A percentile compares a stretch with the other conserved stretches of the same genome.
Evolutionary conservation across 73 alveolate species (phyloP).

Genomic region (Paramecium octaurelia): DNA sequence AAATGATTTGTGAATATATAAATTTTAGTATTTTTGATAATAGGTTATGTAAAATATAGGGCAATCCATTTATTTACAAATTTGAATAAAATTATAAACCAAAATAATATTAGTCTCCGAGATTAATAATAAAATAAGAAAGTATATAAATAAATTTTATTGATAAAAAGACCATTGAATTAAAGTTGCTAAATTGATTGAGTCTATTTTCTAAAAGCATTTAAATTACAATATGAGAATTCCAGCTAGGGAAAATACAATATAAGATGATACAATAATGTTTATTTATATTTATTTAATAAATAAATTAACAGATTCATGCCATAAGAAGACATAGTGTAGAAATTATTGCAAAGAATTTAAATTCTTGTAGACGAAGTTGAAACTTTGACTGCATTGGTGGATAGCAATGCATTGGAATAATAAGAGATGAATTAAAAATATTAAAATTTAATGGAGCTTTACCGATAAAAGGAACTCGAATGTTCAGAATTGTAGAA

Average conservation of each 20-base stretch:
- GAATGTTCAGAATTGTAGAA: neutral
- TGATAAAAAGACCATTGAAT: neutral
- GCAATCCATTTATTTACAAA: no score
- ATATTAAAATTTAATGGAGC: constrained; percentile 4
- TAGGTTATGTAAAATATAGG: neutral
- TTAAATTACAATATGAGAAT: neutral
- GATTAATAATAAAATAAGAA: neutral
- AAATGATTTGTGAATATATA: neutral
- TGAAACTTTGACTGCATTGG: constrained; percentile 1
- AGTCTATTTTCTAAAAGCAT: neutral
- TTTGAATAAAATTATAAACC: no score
- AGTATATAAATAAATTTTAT: neutral
- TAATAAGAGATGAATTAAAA: neutral
- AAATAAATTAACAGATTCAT: constrained; percentile 16
- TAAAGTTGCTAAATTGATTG: neutral
- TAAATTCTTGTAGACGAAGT: constrained; percentile 15
- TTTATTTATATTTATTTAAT: neutral
- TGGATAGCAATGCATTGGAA: constrained; percentile 29
- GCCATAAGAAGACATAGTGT: constrained; percentile 35
- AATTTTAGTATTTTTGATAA: neutral
- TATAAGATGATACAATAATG: neutral
- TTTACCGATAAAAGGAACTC: neutral
- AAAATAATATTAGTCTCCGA: no score
- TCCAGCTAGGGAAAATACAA: neutral
- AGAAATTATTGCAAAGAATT: neutral